Percentiles rank a stretch among this genome's conserved stretches.
phyloP scores from a whole-genome alignment of 176 grass and related monocot genomes.

The Oryza rufipogon region DNA sequence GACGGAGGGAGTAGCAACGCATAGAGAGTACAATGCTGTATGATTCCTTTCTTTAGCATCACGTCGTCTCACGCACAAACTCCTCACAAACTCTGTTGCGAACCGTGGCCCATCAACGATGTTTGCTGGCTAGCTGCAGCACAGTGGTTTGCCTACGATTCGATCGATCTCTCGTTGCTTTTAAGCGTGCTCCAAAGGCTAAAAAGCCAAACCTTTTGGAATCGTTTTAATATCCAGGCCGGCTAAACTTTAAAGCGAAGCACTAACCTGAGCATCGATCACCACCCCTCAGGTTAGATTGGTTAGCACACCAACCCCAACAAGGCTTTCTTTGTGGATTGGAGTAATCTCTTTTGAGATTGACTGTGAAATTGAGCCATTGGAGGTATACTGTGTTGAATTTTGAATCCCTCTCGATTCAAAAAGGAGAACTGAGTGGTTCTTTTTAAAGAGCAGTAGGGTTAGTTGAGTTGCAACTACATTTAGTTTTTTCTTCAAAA shows the following conservation, averaged over 20 bases:
- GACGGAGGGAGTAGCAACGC: not conserved
- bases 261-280: not conserved
- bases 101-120: not conserved
- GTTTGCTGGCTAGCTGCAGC: not conserved
- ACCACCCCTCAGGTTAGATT: not conserved
- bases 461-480: not conserved
- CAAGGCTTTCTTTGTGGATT: not conserved
- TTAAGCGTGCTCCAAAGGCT: conserved; percentile 26
- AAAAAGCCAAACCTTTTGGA: conserved; percentile 32
- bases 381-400: not conserved
- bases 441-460: not conserved
- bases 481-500: too few species aligned
- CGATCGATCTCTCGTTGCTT: conserved; percentile 11
- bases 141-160: not conserved
- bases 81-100: not conserved
- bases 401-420: not conserved
- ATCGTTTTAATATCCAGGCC: not conserved
- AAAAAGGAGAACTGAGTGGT: not conserved
- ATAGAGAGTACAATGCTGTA: not conserved
- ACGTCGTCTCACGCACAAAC: not conserved
- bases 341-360: not conserved
- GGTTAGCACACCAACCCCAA: not conserved
- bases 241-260: conserved; percentile 35
- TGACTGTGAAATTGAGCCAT: not conserved
- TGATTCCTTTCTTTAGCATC: not conserved